These are phyloP conservation scores for Echites panduratus DNA, from an alignment of 257 asterid genomes.

Conservation along the genomic window DNA sequence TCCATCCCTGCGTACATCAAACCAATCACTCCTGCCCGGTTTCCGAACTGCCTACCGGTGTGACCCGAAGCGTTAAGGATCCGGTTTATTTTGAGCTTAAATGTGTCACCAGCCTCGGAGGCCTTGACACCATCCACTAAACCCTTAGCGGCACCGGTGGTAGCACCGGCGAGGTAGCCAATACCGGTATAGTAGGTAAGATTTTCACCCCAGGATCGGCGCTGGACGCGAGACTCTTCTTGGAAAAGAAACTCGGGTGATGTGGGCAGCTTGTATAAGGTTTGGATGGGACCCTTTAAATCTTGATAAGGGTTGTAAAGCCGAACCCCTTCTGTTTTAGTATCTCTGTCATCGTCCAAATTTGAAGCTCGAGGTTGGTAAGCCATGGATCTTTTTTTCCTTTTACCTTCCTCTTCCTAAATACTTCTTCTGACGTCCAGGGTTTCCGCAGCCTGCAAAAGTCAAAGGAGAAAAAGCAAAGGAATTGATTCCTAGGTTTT, in stretches of 20 bases:
- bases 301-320: conserved; percentile 92
- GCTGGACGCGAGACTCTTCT: conserved; percentile 69
- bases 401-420: neutral
- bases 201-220: conserved; percentile 96
- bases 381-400: conserved; percentile 43
- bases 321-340: conserved; percentile 27
- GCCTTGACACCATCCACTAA: conserved; percentile 57
- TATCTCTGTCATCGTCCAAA: conserved; percentile 31
- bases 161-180: conserved; percentile 70
- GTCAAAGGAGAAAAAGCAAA: no score
- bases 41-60: conserved; percentile 62
- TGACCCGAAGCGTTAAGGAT: conserved; percentile 85
- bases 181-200: conserved; percentile 82
- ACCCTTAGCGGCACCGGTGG: conserved; percentile 67
- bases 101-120: conserved; percentile 67
- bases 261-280: conserved; percentile 68
- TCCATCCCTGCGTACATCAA: conserved; percentile 81
- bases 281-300: conserved; percentile 47
- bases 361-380: conserved; percentile 53
- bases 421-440: neutral
- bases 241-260: conserved; percentile 81
- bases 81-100: conserved; percentile 66
- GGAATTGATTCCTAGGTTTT: neutral
- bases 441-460: neutral
- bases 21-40: conserved; percentile 75